These are phyloP conservation scores for Hypoxylon intermedium DNA, from an alignment of 495 filamentous ascomycete species.

Conservation along the genomic window DNA sequence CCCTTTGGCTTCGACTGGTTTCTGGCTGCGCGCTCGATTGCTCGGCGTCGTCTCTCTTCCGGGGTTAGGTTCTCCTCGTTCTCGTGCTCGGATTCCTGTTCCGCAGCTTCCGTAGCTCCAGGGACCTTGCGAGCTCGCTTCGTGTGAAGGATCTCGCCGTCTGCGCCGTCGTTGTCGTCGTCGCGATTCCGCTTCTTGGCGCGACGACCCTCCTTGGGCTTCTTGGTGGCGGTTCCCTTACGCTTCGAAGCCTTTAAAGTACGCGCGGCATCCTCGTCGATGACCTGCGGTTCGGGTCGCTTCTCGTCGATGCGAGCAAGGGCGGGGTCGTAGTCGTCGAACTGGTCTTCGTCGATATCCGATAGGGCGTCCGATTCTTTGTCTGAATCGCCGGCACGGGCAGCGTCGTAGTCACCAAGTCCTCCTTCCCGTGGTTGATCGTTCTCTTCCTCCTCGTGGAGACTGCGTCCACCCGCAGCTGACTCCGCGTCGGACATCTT, in stretches of 20 bases:
- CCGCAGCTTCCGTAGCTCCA: conserved; percentile 51
- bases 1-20: conserved; percentile 69
- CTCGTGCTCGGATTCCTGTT: conserved; percentile 58
- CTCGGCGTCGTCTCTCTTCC: conserved; percentile 76
- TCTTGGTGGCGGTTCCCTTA: conserved; percentile 72
- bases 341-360: conserved; percentile 93
- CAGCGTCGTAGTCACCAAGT: conserved; percentile 46
- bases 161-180: conserved; percentile 63
- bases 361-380: conserved; percentile 83
- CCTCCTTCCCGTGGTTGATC: conserved; percentile 40
- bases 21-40: conserved; percentile 81
- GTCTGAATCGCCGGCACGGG: conserved; percentile 65
- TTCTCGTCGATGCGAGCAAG: conserved; percentile 79
- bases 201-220: conserved; percentile 75
- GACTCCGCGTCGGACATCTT: conserved; percentile 57
- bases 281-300: conserved; percentile 66
- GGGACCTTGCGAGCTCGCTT: conserved; percentile 46
- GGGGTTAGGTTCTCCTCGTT: conserved; percentile 70
- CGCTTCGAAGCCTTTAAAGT: conserved; percentile 78
- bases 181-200: conserved; percentile 73
- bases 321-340: conserved; percentile 85
- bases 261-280: conserved; percentile 84
- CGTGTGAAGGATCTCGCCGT: conserved; percentile 60
- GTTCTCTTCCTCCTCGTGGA: conserved; percentile 47
- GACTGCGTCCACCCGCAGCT: conserved; percentile 37